phyloP scores from a whole-genome alignment of 129 eudicot genomes.

The Artemisia argyi region DNA sequence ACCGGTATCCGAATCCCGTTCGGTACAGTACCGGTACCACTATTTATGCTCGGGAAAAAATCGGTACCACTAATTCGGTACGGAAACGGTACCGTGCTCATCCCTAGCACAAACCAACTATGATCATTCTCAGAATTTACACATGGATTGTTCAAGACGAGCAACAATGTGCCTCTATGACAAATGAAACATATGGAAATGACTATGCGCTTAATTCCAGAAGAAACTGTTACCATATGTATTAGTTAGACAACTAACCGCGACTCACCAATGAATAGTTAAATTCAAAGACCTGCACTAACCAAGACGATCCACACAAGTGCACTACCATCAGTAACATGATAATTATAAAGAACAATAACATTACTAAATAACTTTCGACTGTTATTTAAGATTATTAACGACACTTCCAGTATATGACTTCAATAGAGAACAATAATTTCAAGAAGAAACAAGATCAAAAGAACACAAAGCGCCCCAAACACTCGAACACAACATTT shows the following conservation, averaged over 20 bases:
- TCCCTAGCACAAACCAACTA: too few species aligned
- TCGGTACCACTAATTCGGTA: too few species aligned
- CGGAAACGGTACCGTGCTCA: too few species aligned
- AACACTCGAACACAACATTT: constrained; percentile 13
- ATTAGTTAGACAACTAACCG: too few species aligned
- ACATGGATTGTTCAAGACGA: neutral
- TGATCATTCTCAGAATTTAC: neutral
- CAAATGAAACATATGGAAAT: neutral
- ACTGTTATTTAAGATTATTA: constrained; percentile 21
- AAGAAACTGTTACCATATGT: neutral
- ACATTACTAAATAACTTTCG: constrained; percentile 14
- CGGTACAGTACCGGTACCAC: too few species aligned
- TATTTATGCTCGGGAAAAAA: too few species aligned
- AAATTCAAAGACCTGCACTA: too few species aligned
- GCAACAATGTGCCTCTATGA: neutral
- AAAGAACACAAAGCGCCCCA: constrained; percentile 28
- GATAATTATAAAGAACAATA: neutral
- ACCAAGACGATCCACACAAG: too few species aligned
- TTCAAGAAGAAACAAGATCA: constrained; percentile 34
- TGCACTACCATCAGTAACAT: neutral
- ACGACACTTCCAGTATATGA: constrained; percentile 21
- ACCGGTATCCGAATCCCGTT: too few species aligned
- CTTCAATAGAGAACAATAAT: constrained; percentile 17
- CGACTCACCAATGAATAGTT: too few species aligned
- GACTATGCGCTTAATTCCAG: neutral